Conservation (phyloP, 371 early-diverging fungal genomes). For the Conidiobolus incongruus region DNA sequence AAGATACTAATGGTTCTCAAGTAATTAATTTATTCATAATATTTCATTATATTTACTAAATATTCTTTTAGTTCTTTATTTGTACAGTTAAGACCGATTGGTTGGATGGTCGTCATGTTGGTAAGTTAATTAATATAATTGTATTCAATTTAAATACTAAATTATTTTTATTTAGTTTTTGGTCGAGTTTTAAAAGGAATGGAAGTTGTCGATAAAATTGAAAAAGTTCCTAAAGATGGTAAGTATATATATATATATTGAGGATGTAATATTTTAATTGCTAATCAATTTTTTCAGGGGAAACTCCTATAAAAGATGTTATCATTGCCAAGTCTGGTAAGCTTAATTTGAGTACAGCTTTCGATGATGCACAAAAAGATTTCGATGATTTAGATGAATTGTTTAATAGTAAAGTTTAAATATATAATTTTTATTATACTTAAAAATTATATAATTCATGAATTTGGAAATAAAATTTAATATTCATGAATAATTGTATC, state of each 20-base stretch:
- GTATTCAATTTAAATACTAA: not conserved
- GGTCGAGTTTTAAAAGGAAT: conserved; percentile 55
- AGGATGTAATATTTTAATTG: too few relatives aligned
- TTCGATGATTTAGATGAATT: too few relatives aligned
- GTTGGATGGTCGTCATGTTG: conserved; percentile 97
- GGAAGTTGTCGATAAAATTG: conserved; percentile 9
- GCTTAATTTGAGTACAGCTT: conserved; percentile 17
- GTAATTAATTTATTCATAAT: too few relatives aligned
- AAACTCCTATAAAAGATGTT: conserved; percentile 34
- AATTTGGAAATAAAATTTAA: too few relatives aligned
- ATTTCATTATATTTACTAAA: conserved; percentile 4
- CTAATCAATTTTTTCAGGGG: too few relatives aligned
- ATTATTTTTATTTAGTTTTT: conserved; percentile 42
- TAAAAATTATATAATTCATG: too few relatives aligned
- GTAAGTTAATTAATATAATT: conserved; percentile 7
- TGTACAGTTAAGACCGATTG: conserved; percentile 59
- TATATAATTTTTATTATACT: too few relatives aligned
- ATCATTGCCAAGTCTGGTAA: conserved; percentile 52
- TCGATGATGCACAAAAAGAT: not conserved
- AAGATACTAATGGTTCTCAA: conserved; percentile 93
- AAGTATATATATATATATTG: too few relatives aligned
- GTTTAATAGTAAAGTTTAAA: too few relatives aligned
- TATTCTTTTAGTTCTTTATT: conserved; percentile 51
- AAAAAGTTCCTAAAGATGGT: conserved; percentile 6
- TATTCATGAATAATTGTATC: too few relatives aligned